These are phyloP conservation scores for Chrysoporthe austroafricana DNA, from an alignment of 2,329 filamentous ascomycete genomes.

Conservation along the genomic window DNA sequence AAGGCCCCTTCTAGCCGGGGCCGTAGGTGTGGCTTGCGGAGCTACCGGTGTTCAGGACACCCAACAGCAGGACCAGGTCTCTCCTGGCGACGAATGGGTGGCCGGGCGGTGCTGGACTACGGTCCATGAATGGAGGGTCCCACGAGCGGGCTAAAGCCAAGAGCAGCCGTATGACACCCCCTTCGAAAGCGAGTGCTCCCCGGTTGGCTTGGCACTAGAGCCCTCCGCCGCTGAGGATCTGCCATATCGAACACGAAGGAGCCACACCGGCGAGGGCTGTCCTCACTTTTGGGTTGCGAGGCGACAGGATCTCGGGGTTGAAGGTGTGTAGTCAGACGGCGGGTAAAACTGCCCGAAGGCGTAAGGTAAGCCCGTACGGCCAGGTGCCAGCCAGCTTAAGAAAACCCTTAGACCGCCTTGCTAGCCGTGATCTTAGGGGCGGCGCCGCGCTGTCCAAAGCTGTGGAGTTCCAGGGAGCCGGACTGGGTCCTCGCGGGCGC, in stretches of 20 bases:
- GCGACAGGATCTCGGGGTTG: not conserved
- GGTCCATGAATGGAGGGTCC: slow-evolving; percentile 1
- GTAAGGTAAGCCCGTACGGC: not conserved
- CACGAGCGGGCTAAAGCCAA: slow-evolving; percentile 14
- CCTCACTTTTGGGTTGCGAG: not conserved
- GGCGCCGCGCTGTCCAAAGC: not conserved
- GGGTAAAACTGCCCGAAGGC: not conserved
- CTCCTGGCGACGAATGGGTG: not conserved
- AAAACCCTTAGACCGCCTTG: not conserved
- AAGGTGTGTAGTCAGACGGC: not conserved
- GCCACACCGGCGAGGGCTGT: not conserved
- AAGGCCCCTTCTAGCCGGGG: slow-evolving; percentile 1
- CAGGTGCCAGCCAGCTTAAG: not conserved
- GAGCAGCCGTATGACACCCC: slow-evolving; percentile 5
- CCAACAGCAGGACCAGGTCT: not conserved
- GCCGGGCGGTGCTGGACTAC: slow-evolving; percentile 2
- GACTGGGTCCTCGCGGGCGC: not conserved
- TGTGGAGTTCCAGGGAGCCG: not conserved
- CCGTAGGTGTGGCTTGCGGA: not conserved
- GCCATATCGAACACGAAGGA: not conserved
- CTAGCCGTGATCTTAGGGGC: not conserved
- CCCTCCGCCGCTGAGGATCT: not conserved
- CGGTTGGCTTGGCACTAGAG: slow-evolving; percentile 3
- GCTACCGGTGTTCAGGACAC: not conserved
- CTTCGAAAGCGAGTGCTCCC: not conserved